These are phyloP conservation scores for Hyphopichia burtonii DNA, from an alignment of 1,139 yeast genomes.

Conservation along the genomic window DNA sequence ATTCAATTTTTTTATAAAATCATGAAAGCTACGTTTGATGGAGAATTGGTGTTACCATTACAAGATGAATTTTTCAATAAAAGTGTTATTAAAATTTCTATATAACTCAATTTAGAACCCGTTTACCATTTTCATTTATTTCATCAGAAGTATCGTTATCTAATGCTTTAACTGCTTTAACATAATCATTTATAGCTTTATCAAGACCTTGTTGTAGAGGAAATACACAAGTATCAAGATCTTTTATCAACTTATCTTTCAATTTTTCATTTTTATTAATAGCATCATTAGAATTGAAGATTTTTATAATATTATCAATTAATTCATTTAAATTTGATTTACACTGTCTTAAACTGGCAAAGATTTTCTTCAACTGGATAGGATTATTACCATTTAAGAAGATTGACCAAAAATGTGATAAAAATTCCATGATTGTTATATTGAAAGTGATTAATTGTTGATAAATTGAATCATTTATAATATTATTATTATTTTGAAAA, in stretches of 20 bases:
- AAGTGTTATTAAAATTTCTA: background rate
- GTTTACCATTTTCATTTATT: slow-evolving; percentile 29
- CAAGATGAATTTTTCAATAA: slow-evolving; percentile 2
- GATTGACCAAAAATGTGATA: slow-evolving; percentile 46
- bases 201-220: slow-evolving; percentile 31
- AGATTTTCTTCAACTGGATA: slow-evolving; percentile 37
- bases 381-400: slow-evolving; percentile 40
- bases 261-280: slow-evolving; percentile 27
- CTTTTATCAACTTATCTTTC: slow-evolving; percentile 33
- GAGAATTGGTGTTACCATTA: slow-evolving; percentile 1
- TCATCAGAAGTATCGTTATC: slow-evolving; percentile 7
- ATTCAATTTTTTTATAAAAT: background rate
- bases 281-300: slow-evolving; percentile 4
- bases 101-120: slow-evolving; percentile 12
- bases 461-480: slow-evolving; percentile 25
- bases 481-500: slow-evolving; percentile 11
- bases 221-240: slow-evolving; percentile 28
- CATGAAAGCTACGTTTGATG: slow-evolving; percentile 1
- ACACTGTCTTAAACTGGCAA: slow-evolving; percentile 35
- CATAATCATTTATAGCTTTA: slow-evolving; percentile 32
- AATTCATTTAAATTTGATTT: slow-evolving; percentile 23
- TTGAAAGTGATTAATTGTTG: slow-evolving; percentile 41
- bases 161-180: slow-evolving; percentile 23
- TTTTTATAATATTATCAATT: slow-evolving; percentile 15
- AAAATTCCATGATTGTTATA: slow-evolving; percentile 41